phyloP scores from a whole-genome alignment of 2,329 filamentous ascomycete species.

The Verticillium longisporum region DNA sequence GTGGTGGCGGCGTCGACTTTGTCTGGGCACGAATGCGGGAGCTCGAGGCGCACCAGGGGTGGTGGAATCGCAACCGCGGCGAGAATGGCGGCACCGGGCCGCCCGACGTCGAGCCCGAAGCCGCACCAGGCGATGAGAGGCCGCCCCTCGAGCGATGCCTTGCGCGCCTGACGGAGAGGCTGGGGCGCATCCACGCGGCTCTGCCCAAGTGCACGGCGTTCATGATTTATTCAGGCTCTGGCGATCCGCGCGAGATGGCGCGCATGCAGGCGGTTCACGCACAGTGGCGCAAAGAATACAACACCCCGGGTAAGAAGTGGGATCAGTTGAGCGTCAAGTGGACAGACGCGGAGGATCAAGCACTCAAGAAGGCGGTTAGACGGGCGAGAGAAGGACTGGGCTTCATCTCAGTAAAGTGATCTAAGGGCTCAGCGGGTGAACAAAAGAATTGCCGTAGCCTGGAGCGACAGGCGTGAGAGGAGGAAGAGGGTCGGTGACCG shows the following conservation, averaged over 20 bases:
- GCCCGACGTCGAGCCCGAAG: constrained; percentile 18
- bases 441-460: too few relatives aligned
- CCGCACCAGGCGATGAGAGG: constrained; percentile 3
- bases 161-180: constrained; percentile 35
- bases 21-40: constrained; percentile 61
- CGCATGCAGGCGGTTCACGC: constrained; percentile 52
- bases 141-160: constrained; percentile 39
- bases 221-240: constrained; percentile 59
- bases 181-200: constrained; percentile 48
- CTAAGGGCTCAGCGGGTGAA: not conserved
- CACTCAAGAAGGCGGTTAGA: constrained; percentile 48
- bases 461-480: too few relatives aligned
- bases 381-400: constrained; percentile 56
- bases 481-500: not conserved
- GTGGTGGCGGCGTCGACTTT: constrained; percentile 57
- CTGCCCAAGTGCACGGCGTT: constrained; percentile 60
- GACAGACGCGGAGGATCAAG: constrained; percentile 61
- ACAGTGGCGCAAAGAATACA: constrained; percentile 58
- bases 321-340: constrained; percentile 60
- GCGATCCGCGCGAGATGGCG: constrained; percentile 61
- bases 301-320: constrained; percentile 57
- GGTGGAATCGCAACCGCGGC: constrained; percentile 56
- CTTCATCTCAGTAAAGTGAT: constrained; percentile 57
- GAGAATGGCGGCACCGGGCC: constrained; percentile 29
- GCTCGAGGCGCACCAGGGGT: constrained; percentile 58